Evolutionary conservation across 257 asterid species (phyloP), one percentile per base, ranked within the genome.

Genomic region (Schizonepeta tenuifolia): DNA sequence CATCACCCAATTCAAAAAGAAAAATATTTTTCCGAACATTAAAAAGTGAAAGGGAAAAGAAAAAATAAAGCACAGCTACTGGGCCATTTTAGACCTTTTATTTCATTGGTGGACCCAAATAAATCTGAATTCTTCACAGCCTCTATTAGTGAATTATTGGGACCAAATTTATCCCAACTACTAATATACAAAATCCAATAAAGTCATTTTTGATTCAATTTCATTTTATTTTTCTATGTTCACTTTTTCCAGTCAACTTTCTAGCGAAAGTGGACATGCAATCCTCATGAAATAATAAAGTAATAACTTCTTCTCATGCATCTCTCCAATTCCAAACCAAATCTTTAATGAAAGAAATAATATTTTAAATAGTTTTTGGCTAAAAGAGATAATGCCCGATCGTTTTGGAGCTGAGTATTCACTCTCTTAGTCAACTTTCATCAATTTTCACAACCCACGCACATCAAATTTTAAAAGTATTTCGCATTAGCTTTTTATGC

Each of bases 121-220:
- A 12, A 31, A 31, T 18, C 6, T 14, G 12, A 43, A 22, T 57
- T 57, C 12, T 26, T 17, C 49, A n/a, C 31, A 31, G 62, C 76
- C 76, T 17, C 69, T 33, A 28, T 47, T 46, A 49, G 76, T 71
- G 69, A 35, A 33, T 31, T 59, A 59, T 35, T 46, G 61, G 76
- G 33, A 22, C 53, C 60, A 44, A 46, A 9, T 7, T 14, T 8
- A 65, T 3, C 17, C 15, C 35, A 71, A 26, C 1, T 15, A 8
- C 4, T 31, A 15, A 1, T 28, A 22, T 13, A 47, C 11, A 5
- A 22, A 56, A 38, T 59, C 46, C n/a, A 36, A 14, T 8, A 58
- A 26, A 41, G 41, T 56, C 40, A 15, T 22, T 43, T 26, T n/a
- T 17, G 15, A 41, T 21, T 35, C 22, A 33, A 17, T 65, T 49